phyloP scores from a whole-genome alignment of 257 asterid genomes.

The Solanum habrochaites region DNA sequence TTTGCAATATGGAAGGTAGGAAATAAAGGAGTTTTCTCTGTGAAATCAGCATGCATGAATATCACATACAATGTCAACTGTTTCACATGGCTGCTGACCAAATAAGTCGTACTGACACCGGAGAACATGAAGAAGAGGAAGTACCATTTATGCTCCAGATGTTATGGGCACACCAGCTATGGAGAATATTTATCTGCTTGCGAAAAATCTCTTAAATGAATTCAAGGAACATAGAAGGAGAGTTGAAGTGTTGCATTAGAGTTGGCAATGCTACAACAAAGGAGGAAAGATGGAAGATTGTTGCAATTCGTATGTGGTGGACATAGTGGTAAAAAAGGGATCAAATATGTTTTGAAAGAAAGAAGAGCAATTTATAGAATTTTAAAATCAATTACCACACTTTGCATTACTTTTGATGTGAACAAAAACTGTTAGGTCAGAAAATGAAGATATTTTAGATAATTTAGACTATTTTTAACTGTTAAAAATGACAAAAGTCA shows the following conservation, averaged over 20 bases:
- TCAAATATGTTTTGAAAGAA: neutral
- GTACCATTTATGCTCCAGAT: no score
- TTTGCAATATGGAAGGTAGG: no score
- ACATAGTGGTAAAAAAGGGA: neutral
- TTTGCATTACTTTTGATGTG: neutral
- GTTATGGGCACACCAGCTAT: neutral
- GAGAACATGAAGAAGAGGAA: no score
- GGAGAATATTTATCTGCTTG: neutral
- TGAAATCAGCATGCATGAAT: no score
- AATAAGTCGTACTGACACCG: no score
- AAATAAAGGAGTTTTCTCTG: no score
- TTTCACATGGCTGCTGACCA: no score
- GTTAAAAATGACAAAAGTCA: no score
- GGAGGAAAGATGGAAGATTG: neutral
- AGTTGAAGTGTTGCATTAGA: neutral
- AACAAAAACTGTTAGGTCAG: neutral
- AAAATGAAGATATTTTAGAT: neutral
- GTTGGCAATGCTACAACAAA: neutral
- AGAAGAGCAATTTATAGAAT: neutral
- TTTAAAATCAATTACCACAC: neutral
- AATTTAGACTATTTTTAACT: neutral
- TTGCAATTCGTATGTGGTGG: neutral
- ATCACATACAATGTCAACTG: no score
- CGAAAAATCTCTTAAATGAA: neutral
- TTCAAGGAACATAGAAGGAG: neutral